Evolutionary conservation across 2,329 filamentous ascomycete genomes (phyloP), one percentile per base, ranked within the genome.

Genomic region (Aspergillus novofumigatus): DNA sequence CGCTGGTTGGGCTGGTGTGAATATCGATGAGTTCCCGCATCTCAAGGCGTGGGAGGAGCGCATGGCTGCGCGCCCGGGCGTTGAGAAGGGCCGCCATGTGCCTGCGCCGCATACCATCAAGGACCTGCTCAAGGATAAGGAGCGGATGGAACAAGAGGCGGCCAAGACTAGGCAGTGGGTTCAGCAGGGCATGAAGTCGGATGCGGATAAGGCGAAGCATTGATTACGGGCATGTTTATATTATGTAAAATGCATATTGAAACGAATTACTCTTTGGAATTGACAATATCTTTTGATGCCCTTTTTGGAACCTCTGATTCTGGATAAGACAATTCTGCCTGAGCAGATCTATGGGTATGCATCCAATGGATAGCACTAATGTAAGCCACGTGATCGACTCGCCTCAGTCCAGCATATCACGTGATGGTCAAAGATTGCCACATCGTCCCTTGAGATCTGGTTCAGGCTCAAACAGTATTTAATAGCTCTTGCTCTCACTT

Each of bases 31-130:
- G 58, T 95, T 93, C 74, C 90, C 91, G 2, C 72, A 83, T 51
- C 71, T 96, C 60, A 85, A 91, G 68, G 85, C 85, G 41, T 96
- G 92, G 92, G 81, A 93, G 60, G 83, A 89, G 64, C 81, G 80
- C 59, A 82, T 96, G 75, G 78, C 86, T 17, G 80, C 83, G 62
- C 83, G 91, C 1, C 86, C 88, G 0, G 91, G 81, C 1, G 83
- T 92, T 20, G 85, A 93, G 75, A 90, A 87, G 73, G 92, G 90
- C 21, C 80, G 86, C 55, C 81, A 93, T 75, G 85, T 93, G 11
- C 90, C 90, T 3, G 78, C 81, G 10, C 81, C 75, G 29, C 84
- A 92, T 66, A 80, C 69, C 8, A 79, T 85, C 66, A 86, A 80
- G 65, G 85, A 88, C 25, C 72, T 88, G 54, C 55, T 83, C 49